Percentiles rank a stretch among this genome's conserved stretches.
Evolutionary conservation across 2,329 filamentous ascomycete genomes (phyloP).

Genomic region (Clonostachys chloroleuca): DNA sequence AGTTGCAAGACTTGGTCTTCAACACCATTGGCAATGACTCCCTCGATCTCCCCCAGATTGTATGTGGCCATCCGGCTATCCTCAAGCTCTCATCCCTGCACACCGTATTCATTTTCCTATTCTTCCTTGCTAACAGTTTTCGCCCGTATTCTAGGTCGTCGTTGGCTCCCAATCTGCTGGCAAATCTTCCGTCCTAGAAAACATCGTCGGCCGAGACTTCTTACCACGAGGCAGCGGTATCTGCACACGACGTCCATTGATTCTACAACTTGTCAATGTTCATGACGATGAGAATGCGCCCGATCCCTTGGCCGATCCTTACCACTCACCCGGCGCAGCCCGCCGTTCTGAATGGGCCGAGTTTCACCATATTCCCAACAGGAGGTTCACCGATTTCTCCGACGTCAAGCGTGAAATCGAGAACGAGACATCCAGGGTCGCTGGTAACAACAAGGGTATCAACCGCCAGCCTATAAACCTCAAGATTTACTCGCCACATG

Average conservation of each 20-base stretch:
- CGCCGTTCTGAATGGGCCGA: slow-evolving; percentile 78
- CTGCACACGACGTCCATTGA: slow-evolving; percentile 88
- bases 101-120: not conserved
- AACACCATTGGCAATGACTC: slow-evolving; percentile 99
- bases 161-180: slow-evolving; percentile 97
- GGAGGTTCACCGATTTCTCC: slow-evolving; percentile 84
- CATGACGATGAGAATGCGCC: slow-evolving; percentile 67
- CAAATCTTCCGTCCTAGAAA: slow-evolving; percentile 97
- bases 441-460: slow-evolving; percentile 95
- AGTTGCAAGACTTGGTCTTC: slow-evolving; percentile 97
- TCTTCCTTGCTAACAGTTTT: slow-evolving; percentile 1
- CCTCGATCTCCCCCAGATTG: slow-evolving; percentile 95
- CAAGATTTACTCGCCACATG: slow-evolving; percentile 96
- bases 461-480: slow-evolving; percentile 96
- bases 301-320: slow-evolving; percentile 64
- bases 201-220: slow-evolving; percentile 97
- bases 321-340: slow-evolving; percentile 71
- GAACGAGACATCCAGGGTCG: slow-evolving; percentile 88
- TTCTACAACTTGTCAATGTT: slow-evolving; percentile 97
- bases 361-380: slow-evolving; percentile 90
- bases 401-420: slow-evolving; percentile 97
- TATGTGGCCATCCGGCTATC: slow-evolving; percentile 40
- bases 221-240: slow-evolving; percentile 94
- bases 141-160: slow-evolving; percentile 63
- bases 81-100: not conserved